Evolutionary conservation across 129 eudicot species (phyloP), one percentile per base, ranked within the genome.

Genomic region (Apium graveolens): DNA sequence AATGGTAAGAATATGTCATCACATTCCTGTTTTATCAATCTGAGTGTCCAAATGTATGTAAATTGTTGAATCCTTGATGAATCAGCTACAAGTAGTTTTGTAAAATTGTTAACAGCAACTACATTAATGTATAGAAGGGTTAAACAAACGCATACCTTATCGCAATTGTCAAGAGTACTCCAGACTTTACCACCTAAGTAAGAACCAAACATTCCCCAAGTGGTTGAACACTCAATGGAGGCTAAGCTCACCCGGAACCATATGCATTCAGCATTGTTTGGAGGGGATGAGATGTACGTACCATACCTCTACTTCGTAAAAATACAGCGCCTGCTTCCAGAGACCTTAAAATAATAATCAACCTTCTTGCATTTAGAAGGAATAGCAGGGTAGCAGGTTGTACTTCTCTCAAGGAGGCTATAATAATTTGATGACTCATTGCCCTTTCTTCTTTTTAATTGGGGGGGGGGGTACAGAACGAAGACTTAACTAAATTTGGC

Each of bases 1-100:
- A 88, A 88, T 84, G 92, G 92, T 86, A 81, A 83, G 77, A 44
- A 11, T n/a, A 5, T 72, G 21, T 44, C 44, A 10, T 21, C 16
- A 13, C 1, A 43, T 44, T 42, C 21, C 5, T 8, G 46, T 24
- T 11, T 73, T 35, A 73, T 42, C 18, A 72, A 24, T 72, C 39
- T 38, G 24, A 29, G 26, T 41, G 38, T 44, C 46, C 57, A 41
- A 24, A 27, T 17, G 43, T 45, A 34, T 51, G 0, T 17, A 20
- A 16, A 14, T 77, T 53, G 74, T 70, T 24, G 68, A 60, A 60
- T 10, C 31, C 32, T 18, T 31, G 24, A 29, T 53, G n/a, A 68
- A 68, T 29, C 42, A 16, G 9, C n/a, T 68, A 16, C 14, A 32
- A 68, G 68, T 0, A n/a, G 5, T 60, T 60, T 2, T 60, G 18